Conservation (phyloP, 1,139 yeast species). For the Ogataea hybrid region DNA sequence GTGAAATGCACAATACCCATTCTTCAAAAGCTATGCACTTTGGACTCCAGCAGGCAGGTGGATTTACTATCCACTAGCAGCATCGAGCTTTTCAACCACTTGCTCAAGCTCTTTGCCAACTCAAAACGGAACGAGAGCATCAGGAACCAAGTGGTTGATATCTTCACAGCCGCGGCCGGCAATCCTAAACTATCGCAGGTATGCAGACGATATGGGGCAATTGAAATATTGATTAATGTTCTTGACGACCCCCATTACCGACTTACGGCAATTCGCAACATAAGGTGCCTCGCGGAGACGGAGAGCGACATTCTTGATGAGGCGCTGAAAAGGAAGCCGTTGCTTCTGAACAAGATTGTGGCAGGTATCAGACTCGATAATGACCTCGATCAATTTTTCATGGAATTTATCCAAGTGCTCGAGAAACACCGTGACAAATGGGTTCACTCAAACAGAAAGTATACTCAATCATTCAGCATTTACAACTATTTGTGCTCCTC, state of each 20-base stretch:
- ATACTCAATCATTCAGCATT: conserved; percentile 9
- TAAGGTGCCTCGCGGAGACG: conserved; percentile 6
- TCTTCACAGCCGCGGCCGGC: conserved; percentile 17
- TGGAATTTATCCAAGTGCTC: conserved; percentile 9
- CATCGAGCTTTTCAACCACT: conserved; percentile 12
- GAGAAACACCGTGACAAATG: conserved; percentile 6
- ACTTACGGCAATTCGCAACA: conserved; percentile 9
- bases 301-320: conserved; percentile 17
- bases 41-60: conserved; percentile 14
- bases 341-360: conserved; percentile 11
- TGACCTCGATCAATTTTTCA: conserved; percentile 11
- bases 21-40: conserved; percentile 12
- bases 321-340: conserved; percentile 11
- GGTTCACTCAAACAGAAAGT: conserved; percentile 5
- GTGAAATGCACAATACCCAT: conserved; percentile 15
- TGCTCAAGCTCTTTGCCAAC: conserved; percentile 8
- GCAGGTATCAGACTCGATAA: conserved; percentile 11
- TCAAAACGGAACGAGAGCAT: conserved; percentile 5
- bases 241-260: conserved; percentile 13
- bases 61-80: conserved; percentile 17
- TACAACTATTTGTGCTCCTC: conserved; percentile 18
- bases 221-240: conserved; percentile 16
- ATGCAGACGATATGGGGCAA: conserved; percentile 14
- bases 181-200: conserved; percentile 7
- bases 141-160: conserved; percentile 10